Conservation (phyloP, 192 early-diverging fungal species). For the Coemansia furcata region DNA sequence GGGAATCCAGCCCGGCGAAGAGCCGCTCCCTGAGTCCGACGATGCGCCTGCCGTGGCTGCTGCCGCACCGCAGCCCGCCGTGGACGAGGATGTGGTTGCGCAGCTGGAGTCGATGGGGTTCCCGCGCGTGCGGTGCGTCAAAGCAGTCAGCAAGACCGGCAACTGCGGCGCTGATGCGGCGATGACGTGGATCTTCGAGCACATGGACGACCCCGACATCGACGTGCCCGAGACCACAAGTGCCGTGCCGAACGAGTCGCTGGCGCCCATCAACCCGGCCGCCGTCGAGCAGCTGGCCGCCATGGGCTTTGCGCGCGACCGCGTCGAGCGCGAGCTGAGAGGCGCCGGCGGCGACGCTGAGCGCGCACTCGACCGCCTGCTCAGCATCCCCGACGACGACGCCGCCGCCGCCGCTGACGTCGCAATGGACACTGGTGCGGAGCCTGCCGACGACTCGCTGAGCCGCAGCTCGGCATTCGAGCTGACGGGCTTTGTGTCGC, state of each 20-base stretch:
- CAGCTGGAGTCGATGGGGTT: conserved; percentile 94
- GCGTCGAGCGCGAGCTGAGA: conserved; percentile 77
- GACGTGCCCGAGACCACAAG: conserved; percentile 30
- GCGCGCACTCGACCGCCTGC: conserved; percentile 94
- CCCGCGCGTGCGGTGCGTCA: conserved; percentile 76
- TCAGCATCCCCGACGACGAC: conserved; percentile 75
- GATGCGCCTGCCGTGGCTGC: not conserved
- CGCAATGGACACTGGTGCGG: not conserved
- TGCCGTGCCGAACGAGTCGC: conserved; percentile 6
- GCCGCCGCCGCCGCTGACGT: conserved; percentile 2
- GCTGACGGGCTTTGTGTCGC: conserved; percentile 83
- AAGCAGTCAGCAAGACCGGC: conserved; percentile 79
- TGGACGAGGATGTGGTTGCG: conserved; percentile 69
- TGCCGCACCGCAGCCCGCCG: conserved; percentile 8
- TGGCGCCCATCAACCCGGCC: conserved; percentile 32
- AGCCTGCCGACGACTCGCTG: not conserved
- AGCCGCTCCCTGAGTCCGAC: conserved; percentile 71
- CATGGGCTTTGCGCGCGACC: conserved; percentile 86
- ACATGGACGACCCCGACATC: conserved; percentile 93
- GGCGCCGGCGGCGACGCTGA: conserved; percentile 85
- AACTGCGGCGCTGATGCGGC: conserved; percentile 78
- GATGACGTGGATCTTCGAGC: conserved; percentile 94
- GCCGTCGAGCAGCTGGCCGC: conserved; percentile 74
- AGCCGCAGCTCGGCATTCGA: conserved; percentile 16
- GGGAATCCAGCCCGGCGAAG: conserved; percentile 69